Percentiles rank a stretch among this genome's conserved stretches.
Evolutionary conservation across 208 protist species (phyloP).

Genomic region (Leishmania braziliensis): DNA sequence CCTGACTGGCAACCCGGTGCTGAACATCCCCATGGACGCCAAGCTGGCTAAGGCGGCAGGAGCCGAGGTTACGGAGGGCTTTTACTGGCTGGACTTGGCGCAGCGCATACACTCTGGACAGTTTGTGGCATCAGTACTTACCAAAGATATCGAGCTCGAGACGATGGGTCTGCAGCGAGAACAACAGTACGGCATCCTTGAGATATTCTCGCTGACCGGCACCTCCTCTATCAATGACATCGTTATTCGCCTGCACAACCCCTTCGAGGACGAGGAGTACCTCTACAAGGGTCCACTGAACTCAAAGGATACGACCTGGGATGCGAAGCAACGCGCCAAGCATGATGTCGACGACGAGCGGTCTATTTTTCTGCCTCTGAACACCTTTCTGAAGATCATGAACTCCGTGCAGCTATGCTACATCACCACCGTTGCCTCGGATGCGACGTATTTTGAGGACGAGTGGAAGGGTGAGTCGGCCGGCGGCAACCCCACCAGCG

Average conservation of each 20-base stretch:
- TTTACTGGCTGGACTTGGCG: constrained; percentile 70
- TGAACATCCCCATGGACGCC: constrained; percentile 68
- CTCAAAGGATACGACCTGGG: constrained; percentile 53
- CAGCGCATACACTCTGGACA: constrained; percentile 62
- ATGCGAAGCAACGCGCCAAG: constrained; percentile 37
- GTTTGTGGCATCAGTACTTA: constrained; percentile 62
- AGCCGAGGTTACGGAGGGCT: constrained; percentile 42
- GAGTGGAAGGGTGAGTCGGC: constrained; percentile 59
- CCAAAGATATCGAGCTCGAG: constrained; percentile 57
- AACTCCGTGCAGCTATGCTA: constrained; percentile 70
- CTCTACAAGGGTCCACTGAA: constrained; percentile 69
- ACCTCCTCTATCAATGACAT: constrained; percentile 65
- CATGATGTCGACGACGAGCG: constrained; percentile 47
- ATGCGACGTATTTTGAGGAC: constrained; percentile 56
- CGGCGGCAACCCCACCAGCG: constrained; percentile 73
- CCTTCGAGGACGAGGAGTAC: constrained; percentile 83
- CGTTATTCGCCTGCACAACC: constrained; percentile 71
- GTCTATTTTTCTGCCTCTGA: constrained; percentile 66
- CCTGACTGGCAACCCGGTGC: constrained; percentile 78
- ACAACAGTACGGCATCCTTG: constrained; percentile 83
- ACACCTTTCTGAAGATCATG: constrained; percentile 52
- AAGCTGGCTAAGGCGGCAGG: constrained; percentile 70
- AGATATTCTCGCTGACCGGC: constrained; percentile 76
- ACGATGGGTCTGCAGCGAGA: constrained; percentile 67
- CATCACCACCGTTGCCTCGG: constrained; percentile 43